These are phyloP conservation scores for Ciborinia camelliae DNA, from an alignment of 2,329 filamentous ascomycete genomes.

Conservation along the genomic window DNA sequence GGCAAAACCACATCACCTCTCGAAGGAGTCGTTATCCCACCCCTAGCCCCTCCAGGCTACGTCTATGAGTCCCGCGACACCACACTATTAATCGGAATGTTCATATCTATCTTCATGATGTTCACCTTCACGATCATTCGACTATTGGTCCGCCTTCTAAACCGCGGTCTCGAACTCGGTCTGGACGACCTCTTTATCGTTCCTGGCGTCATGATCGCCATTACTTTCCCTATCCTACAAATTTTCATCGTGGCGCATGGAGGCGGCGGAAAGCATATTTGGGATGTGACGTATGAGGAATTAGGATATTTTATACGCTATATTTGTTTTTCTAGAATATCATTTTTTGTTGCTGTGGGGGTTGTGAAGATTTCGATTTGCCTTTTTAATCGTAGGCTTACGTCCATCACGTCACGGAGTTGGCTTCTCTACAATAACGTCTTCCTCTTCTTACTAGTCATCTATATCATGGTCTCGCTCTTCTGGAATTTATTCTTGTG, in stretches of 20 bases:
- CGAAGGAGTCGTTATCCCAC: slow-evolving; percentile 9
- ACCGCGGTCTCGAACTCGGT: slow-evolving; percentile 35
- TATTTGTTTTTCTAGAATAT: slow-evolving; percentile 92
- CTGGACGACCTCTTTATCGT: slow-evolving; percentile 39
- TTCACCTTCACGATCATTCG: slow-evolving; percentile 34
- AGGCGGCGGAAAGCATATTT: slow-evolving; percentile 34
- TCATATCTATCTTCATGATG: slow-evolving; percentile 36
- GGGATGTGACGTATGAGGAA: slow-evolving; percentile 39
- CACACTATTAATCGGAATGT: slow-evolving; percentile 34
- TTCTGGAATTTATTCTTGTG: slow-evolving; percentile 14
- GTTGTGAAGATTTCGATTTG: slow-evolving; percentile 41
- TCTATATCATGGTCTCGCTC: slow-evolving; percentile 3
- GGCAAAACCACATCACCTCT: slow-evolving; percentile 28
- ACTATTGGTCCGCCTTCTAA: slow-evolving; percentile 32
- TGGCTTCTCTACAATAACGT: slow-evolving; percentile 38
- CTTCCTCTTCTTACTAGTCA: slow-evolving; percentile 24
- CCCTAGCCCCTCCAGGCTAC: slow-evolving; percentile 21
- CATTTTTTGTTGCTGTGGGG: slow-evolving; percentile 82
- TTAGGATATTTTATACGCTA: slow-evolving; percentile 56
- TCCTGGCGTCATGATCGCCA: slow-evolving; percentile 34
- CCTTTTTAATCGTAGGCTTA: slow-evolving; percentile 40
- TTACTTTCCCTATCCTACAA: slow-evolving; percentile 35
- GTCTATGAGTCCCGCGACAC: slow-evolving; percentile 32
- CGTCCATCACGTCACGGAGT: slow-evolving; percentile 32
- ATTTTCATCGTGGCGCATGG: slow-evolving; percentile 33